These are phyloP conservation scores for Russula sp. DNA, from an alignment of 768 basidiomycete genomes.

Conservation along the genomic window DNA sequence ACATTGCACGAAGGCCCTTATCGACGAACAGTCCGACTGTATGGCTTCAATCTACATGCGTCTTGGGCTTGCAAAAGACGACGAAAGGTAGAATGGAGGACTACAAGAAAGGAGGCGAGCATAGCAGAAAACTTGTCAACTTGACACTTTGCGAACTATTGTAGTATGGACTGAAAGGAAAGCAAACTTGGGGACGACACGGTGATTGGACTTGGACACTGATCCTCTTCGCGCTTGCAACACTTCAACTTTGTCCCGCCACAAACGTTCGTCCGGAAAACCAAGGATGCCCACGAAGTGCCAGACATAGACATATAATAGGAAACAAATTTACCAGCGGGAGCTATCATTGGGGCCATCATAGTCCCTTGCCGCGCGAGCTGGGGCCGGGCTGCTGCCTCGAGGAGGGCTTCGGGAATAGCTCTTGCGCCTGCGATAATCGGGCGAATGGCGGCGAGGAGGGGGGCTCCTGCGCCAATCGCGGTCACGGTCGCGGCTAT, in stretches of 20 bases:
- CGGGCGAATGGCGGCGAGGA: conserved; percentile 62
- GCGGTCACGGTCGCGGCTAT: conserved; percentile 44
- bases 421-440: conserved; percentile 66
- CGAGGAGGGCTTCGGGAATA: conserved; percentile 76
- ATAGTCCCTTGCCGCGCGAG: conserved; percentile 34
- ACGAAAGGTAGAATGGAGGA: conserved; percentile 34
- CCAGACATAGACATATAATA: conserved; percentile 13
- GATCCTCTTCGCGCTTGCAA: conserved; percentile 33
- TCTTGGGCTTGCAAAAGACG: conserved; percentile 25
- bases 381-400: conserved; percentile 51
- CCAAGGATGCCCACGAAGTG: conserved; percentile 23
- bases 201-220: conserved; percentile 35
- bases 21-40: conserved; percentile 20
- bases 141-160: conserved; percentile 54
- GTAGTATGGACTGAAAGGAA: conserved; percentile 34
- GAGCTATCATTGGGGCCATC: conserved; percentile 40
- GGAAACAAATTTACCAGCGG: conserved; percentile 51
- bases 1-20: conserved; percentile 16
- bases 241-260: conserved; percentile 36
- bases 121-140: conserved; percentile 58
- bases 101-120: conserved; percentile 49
- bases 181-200: conserved; percentile 36
- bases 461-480: conserved; percentile 73
- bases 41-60: conserved; percentile 20
- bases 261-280: conserved; percentile 19